Base-by-base conservation (phyloP, 495 filamentous ascomycete species). In the Melanomma pulvis-pyrius region DNA sequence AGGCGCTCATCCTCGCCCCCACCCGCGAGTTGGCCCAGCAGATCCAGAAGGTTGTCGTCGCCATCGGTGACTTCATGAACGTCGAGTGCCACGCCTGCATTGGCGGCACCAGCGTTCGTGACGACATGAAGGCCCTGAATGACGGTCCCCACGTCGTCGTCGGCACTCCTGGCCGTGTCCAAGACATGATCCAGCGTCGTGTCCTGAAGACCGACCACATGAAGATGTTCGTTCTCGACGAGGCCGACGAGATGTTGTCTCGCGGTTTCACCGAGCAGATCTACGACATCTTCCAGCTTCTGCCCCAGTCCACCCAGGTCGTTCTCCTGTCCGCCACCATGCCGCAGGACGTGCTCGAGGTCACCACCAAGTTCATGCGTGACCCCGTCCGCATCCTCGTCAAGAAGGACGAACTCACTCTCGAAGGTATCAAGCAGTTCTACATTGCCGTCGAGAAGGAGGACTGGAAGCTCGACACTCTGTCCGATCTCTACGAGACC, bases 371-470 rank as follows among this genome's bases (percentile, higher is more conserved):
- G 84, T 98, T 98, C 86, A 98, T 98, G 94, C 92, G 91, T 74
- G 96, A 98, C 82, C 94, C 94, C 60, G 90, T 98, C 78, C 92
- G 96, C 75, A 97, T 98, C 77, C 87, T 98, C 74, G 94, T 98
- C 82, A 98, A 98, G 90, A 93, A 94, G 84, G 96, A 92, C 77
- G 94, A 98, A 79, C 86, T 98, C 79, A 98, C 94, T 71, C 90
- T 98, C 59, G 94, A 98, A 81, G 94, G 94, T 87, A 89, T 98
- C 76, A 98, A 98, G 87, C 94, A 98, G 76, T 98, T 96, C 86
- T 98, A 96, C 84, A 98, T 98, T 79, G 94, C 94, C 64, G 94
- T 98, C 55, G 94, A 98, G 84, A 98, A 98, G 86, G 94, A 98
- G 78, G 94, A 98, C 74, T 98, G 96, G 96, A 98, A 98, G 82